Evolutionary conservation across 768 basidiomycete genomes (phyloP).

Genomic region (Tylopilus balloui): DNA sequence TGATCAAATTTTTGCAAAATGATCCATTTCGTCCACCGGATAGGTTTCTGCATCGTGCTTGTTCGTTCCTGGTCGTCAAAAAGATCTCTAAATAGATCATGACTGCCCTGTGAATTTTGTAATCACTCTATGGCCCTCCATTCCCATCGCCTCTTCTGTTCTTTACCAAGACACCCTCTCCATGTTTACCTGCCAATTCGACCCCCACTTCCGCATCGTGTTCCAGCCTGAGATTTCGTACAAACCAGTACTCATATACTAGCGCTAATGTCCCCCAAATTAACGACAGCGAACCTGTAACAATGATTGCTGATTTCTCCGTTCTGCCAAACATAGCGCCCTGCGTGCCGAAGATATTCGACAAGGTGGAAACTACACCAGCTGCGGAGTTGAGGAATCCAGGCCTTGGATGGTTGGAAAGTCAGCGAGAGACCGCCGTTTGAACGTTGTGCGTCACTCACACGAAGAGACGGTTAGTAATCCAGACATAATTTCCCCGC

Average conservation of each 20-base stretch:
- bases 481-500: conserved; percentile 56
- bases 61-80: not conserved
- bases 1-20: not conserved
- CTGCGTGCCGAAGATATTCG: conserved; percentile 49
- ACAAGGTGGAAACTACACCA: conserved; percentile 51
- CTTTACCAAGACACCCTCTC: conserved; percentile 36
- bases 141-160: not conserved
- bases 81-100: not conserved
- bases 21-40: not conserved
- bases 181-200: conserved; percentile 41
- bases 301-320: conserved; percentile 44
- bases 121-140: not conserved
- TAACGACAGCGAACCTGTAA: conserved; percentile 38
- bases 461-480: conserved; percentile 54
- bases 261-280: conserved; percentile 40
- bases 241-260: conserved; percentile 44
- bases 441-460: conserved; percentile 28
- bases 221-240: conserved; percentile 39
- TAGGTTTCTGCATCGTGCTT: not conserved
- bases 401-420: conserved; percentile 37
- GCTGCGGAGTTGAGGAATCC: conserved; percentile 54
- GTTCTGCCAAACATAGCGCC: conserved; percentile 41
- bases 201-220: conserved; percentile 41
- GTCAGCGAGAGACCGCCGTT: not conserved
- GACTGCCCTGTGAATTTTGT: not conserved